Evolutionary conservation across 2,329 filamentous ascomycete genomes (phyloP).

Genomic region (Graphilbum sp.): DNA sequence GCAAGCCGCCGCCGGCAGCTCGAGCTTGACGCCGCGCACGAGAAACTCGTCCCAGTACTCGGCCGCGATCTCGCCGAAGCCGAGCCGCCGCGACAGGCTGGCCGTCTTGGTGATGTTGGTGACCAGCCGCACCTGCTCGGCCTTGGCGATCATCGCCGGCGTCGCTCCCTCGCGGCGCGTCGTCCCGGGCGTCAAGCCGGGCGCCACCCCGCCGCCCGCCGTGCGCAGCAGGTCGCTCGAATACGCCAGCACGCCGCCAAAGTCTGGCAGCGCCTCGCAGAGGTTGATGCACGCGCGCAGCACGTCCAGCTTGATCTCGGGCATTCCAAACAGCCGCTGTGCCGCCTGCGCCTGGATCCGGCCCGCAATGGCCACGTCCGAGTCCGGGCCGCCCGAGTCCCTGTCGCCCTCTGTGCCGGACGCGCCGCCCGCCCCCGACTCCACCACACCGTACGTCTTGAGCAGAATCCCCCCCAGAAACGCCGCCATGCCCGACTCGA

Average conservation of each 20-base stretch:
- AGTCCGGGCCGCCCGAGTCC: too few species aligned
- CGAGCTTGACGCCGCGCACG: conserved; percentile 58
- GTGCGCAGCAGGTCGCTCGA: conserved; percentile 72
- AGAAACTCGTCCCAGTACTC: conserved; percentile 98
- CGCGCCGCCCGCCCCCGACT: conserved; percentile 26
- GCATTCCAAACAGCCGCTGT: conserved; percentile 56
- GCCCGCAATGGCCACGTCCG: conserved; percentile 33
- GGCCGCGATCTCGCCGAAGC: conserved; percentile 47
- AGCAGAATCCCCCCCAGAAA: conserved; percentile 46
- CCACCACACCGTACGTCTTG: conserved; percentile 47
- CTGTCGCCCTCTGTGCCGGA: conserved; percentile 15
- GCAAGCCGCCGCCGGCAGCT: conserved; percentile 41
- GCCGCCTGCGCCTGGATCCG: conserved; percentile 44
- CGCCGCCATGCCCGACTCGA: conserved; percentile 48
- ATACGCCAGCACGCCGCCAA: conserved; percentile 74
- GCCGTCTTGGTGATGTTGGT: conserved; percentile 79
- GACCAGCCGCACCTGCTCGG: conserved; percentile 73
- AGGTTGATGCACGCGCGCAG: conserved; percentile 83
- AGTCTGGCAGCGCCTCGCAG: conserved; percentile 84
- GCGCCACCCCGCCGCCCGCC: conserved; percentile 64
- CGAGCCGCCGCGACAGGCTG: conserved; percentile 58
- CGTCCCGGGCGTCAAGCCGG: conserved; percentile 17
- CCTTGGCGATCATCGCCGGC: conserved; percentile 53
- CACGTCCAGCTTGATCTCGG: conserved; percentile 69
- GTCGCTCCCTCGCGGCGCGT: conserved; percentile 51